Conservation (phyloP, 352 stramenopile genomes). For the Pythium volutum region DNA sequence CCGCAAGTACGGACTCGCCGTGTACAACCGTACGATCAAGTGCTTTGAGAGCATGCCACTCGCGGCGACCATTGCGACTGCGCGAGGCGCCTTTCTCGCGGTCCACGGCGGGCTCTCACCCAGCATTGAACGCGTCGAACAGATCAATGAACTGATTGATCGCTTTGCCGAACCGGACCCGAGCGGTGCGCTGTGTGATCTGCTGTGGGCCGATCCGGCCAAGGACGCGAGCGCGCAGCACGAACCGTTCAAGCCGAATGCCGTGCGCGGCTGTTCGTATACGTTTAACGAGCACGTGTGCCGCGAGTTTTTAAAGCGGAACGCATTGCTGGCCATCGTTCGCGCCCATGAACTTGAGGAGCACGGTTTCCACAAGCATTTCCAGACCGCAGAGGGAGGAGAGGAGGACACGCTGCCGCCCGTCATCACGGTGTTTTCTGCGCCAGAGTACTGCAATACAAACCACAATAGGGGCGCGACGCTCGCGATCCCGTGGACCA, state of each 20-base stretch:
- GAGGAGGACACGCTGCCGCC: slow-evolving; percentile 32
- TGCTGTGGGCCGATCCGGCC: slow-evolving; percentile 99
- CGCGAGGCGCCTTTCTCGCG: slow-evolving; percentile 56
- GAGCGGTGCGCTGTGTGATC: slow-evolving; percentile 95
- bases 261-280: slow-evolving; percentile 72
- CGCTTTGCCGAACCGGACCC: slow-evolving; percentile 79
- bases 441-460: slow-evolving; percentile 82
- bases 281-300: slow-evolving; percentile 74
- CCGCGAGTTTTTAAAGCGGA: slow-evolving; percentile 59
- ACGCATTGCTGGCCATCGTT: slow-evolving; percentile 69
- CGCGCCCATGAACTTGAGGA: slow-evolving; percentile 80
- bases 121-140: slow-evolving; percentile 60
- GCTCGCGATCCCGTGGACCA: slow-evolving; percentile 59
- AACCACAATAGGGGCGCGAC: slow-evolving; percentile 82
- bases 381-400: slow-evolving; percentile 13
- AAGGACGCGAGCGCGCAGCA: slow-evolving; percentile 63
- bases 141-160: slow-evolving; percentile 74
- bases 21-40: slow-evolving; percentile 82
- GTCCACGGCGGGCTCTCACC: slow-evolving; percentile 77
- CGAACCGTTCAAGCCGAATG: slow-evolving; percentile 51
- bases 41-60: slow-evolving; percentile 84
- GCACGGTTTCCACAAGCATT: slow-evolving; percentile 75
- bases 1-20: slow-evolving; percentile 65
- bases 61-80: slow-evolving; percentile 58
- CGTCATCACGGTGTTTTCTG: slow-evolving; percentile 81